A percentile compares a stretch with the other conserved stretches of the same genome.
phyloP scores from a whole-genome alignment of 257 asterid species.

The Thymus mandschuricus region DNA sequence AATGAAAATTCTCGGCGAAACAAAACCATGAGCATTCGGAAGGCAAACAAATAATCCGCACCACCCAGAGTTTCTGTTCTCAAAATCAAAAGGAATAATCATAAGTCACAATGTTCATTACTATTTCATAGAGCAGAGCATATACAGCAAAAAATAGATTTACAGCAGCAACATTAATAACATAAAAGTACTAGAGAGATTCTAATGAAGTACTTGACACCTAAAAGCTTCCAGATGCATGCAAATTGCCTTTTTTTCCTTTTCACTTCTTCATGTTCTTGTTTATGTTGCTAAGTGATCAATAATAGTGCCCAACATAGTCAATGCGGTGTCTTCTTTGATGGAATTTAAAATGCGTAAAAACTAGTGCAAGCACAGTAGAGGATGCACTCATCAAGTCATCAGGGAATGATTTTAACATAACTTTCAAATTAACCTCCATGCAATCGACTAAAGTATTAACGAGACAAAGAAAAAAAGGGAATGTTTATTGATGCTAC shows the following conservation, averaged over 20 bases:
- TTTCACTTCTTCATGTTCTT: neutral
- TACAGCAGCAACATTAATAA: neutral
- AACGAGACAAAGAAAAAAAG: no score
- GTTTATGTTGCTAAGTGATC: neutral
- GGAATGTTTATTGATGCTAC: no score
- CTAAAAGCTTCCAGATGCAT: neutral
- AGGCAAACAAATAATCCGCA: conserved; percentile 93
- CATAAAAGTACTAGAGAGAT: conserved; percentile 5
- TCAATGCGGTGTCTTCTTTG: neutral
- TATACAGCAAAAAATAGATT: conserved; percentile 11
- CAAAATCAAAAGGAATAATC: conserved; percentile 31
- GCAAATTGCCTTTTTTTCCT: neutral
- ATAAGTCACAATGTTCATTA: conserved; percentile 23
- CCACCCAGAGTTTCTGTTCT: conserved; percentile 89
- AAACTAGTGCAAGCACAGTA: neutral
- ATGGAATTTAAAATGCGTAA: neutral
- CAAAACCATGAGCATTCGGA: conserved; percentile 98
- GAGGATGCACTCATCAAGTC: neutral
- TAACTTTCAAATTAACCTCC: no score
- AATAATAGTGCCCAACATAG: conserved; percentile 3
- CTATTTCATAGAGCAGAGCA: conserved; percentile 19
- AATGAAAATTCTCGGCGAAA: conserved; percentile 98
- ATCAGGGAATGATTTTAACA: no score
- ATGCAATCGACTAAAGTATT: neutral
- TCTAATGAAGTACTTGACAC: conserved; percentile 9